phyloP scores from a whole-genome alignment of 345 rosid species.

The Dipteronia sinensis region DNA sequence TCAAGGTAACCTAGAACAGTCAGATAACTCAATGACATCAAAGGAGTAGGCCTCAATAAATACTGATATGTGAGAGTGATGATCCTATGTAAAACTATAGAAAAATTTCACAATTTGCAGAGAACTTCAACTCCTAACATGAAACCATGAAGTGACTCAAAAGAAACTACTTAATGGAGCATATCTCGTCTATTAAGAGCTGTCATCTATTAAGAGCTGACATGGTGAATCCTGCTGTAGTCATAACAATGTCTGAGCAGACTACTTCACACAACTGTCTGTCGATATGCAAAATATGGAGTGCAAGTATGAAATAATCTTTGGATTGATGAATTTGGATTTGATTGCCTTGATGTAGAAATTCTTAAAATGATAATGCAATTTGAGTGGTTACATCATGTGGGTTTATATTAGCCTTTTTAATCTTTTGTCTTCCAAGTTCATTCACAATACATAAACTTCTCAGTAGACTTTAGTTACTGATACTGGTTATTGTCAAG shows the following conservation, averaged over 20 bases:
- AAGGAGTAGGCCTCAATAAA: conserved; percentile 26
- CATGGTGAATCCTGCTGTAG: conserved; percentile 6
- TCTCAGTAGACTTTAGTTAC: neutral
- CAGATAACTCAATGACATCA: conserved; percentile 31
- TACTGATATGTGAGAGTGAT: neutral
- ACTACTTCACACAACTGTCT: neutral
- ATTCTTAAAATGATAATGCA: conserved; percentile 5
- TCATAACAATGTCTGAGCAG: conserved; percentile 2
- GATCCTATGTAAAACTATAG: conserved; percentile 11
- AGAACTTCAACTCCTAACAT: conserved; percentile 1
- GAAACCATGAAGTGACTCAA: neutral
- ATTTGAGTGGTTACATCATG: conserved; percentile 8
- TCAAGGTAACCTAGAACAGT: conserved; percentile 35
- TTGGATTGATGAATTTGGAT: conserved; percentile 23
- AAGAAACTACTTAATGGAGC: conserved; percentile 1
- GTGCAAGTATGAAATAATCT: conserved; percentile 14
- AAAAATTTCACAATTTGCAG: conserved; percentile 8
- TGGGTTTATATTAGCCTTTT: neutral
- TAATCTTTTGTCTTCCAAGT: neutral
- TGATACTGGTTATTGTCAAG: neutral
- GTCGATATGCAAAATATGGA: conserved; percentile 2
- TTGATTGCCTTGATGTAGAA: conserved; percentile 30
- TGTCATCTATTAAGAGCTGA: conserved; percentile 17
- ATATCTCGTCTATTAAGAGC: conserved; percentile 3
- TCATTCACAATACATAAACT: neutral